Base-by-base conservation (phyloP, 2,329 filamentous ascomycete species). In the Hirsutella rhossiliensis region DNA sequence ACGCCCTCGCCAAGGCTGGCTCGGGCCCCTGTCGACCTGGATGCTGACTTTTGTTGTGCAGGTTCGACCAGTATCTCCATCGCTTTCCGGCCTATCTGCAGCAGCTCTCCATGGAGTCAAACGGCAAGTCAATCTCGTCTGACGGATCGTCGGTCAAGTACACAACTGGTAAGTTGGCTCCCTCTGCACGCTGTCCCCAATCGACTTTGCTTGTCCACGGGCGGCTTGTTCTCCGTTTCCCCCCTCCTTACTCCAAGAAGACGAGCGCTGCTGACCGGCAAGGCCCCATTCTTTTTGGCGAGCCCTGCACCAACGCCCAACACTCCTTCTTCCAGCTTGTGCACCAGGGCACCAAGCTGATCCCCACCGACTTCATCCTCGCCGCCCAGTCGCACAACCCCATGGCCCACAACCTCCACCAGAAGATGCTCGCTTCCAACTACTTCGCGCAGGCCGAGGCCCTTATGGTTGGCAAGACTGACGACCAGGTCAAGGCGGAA, bases 261-360 rank as follows among this genome's bases (percentile, higher is more conserved):
- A 32, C 12, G n/a, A 13, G 17, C 12, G n/a, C 9, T 17, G 29
- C 17, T 36, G 39, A 50, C 19, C 27, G 11, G 11, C 2, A 31
- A 70, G 68, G 92, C 41, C 80, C 92, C 44, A 90, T 98, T 62
- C 73, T 98, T 50, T 98, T 98, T 62, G 92, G 92, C 61, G 92
- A 98, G 75, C 92, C 92, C 43, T 94, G 88, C 68, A 98, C 92
- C 65, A 98, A 98, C 63, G 92, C 92, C 38, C 92, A 98, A 73
- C 92, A 98, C 78, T 97, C 92, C 48, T 98, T 98, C 82, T 98
- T 94, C 83, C 92, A 98, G 77, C 83, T 98, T 40, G 81, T 98
- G 47, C 92, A 98, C 76, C 92, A 98, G 69, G 92, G 92, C 59
- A 98, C 92, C 57, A 97, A 97, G 79, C 82, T 98, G 59, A 97